Evolutionary conservation across 1,284 basidiomycete species (phyloP).

Genomic region (Ceratobasidium papillatum): DNA sequence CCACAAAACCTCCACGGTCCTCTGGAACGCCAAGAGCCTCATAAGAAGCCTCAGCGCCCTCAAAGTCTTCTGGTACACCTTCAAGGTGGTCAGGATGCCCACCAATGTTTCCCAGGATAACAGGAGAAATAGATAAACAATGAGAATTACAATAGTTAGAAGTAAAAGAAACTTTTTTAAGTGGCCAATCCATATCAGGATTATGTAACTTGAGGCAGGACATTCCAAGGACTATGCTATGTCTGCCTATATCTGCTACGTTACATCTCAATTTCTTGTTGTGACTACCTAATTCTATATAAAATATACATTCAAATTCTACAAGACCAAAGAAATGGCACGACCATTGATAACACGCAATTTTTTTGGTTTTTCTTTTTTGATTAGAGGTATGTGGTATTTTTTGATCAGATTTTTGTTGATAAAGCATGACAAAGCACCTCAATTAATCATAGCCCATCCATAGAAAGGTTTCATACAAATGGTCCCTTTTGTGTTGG

Average conservation of each 20-base stretch:
- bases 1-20: not conserved
- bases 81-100: constrained; percentile 15
- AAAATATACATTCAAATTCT: not conserved
- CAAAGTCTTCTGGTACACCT: constrained; percentile 16
- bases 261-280: constrained; percentile 1
- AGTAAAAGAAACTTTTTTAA: not conserved
- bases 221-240: constrained; percentile 43
- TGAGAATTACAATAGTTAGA: not conserved
- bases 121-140: not conserved
- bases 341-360: constrained; percentile 4
- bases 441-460: not conserved
- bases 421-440: constrained; percentile 1
- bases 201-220: constrained; percentile 43
- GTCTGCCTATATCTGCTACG: constrained; percentile 21
- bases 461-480: not conserved
- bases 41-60: not conserved
- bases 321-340: not conserved
- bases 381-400: not conserved
- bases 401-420: not conserved
- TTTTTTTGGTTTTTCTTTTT: not conserved
- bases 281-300: not conserved
- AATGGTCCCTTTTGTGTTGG: not conserved
- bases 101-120: constrained; percentile 6
- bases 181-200: constrained; percentile 42
- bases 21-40: constrained; percentile 10